Evolutionary conservation across 2,329 filamentous ascomycete genomes (phyloP).

Genomic region (Pestalotiopsis sp.): DNA sequence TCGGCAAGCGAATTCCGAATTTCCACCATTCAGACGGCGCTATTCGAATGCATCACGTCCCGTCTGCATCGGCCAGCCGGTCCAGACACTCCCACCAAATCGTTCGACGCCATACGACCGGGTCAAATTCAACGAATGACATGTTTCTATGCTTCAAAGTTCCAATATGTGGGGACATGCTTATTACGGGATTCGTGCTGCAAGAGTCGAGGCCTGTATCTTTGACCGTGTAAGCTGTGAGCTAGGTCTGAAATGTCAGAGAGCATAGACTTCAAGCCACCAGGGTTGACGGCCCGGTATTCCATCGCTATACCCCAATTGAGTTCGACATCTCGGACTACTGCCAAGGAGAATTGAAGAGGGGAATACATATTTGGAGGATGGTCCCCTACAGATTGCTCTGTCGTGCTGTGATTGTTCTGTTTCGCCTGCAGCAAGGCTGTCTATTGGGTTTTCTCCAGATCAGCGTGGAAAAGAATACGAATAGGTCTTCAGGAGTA

Average conservation of each 20-base stretch:
- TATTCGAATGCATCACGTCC: neutral
- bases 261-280: neutral
- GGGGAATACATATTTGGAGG: neutral
- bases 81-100: constrained; percentile 1
- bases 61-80: neutral
- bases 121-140: neutral
- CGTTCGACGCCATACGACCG: neutral
- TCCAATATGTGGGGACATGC: neutral
- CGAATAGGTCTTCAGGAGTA: neutral
- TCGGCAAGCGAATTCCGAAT: neutral
- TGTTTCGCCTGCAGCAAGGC: neutral
- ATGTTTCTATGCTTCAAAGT: neutral
- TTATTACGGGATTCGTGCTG: neutral
- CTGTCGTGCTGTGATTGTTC: neutral
- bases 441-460: neutral
- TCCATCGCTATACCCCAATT: neutral
- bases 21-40: constrained; percentile 6
- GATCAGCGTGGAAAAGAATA: neutral
- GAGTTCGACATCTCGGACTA: neutral
- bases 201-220: neutral
- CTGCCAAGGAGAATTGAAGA: neutral
- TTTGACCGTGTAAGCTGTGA: neutral
- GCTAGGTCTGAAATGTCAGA: neutral
- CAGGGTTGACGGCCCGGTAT: constrained; percentile 3
- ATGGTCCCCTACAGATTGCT: neutral